Evolutionary conservation across 768 basidiomycete genomes (phyloP), one percentile per base, ranked within the genome.

Genomic region (Daedaleopsis nitida): DNA sequence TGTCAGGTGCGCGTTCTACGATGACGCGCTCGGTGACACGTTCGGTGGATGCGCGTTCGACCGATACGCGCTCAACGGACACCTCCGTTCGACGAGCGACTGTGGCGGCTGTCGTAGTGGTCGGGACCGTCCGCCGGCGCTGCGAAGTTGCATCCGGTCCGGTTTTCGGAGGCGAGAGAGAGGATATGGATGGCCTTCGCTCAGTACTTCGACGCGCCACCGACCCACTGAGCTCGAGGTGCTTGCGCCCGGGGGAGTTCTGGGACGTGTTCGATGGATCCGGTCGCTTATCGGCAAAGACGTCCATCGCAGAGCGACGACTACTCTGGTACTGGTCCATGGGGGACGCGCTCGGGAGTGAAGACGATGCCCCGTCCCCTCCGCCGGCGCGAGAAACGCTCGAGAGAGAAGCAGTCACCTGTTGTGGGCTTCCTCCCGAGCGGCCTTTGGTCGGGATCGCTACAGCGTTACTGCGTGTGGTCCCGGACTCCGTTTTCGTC

Each of bases 211-310:
- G 80, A 19, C 81, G 80, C 34, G 80, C 70, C 35, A 77, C 60
- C 23, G 80, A 73, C 19, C 74, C 73, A 13, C 84, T 86, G 38
- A 88, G 75, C 59, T 91, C 88, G 42, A 80, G 63, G 54, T 81
- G 75, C 73, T 83, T 88, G 21, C 86, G 84, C 64, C 77, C 79
- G 0, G 89, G 86, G 12, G 88, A 87, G 34, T 69, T 51, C 60
- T 68, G 69, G 7, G 86, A 79, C n/a, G 70, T 69, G 64, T 86
- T 82, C 1, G 82, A 76, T 9, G 83, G 84, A 34, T 85, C 83
- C 24, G 82, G 76, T 19, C 77, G 80, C 63, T 78, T 83, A 49
- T 88, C 86, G 49, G 72, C 65, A 75, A 72, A 67, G 59, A 19
- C 57, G 17, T 70, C 68, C 37, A 74, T 78, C 17, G 76, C 76